Conservation (phyloP, 1,284 basidiomycete species). For the Fistulinella staudtii region DNA sequence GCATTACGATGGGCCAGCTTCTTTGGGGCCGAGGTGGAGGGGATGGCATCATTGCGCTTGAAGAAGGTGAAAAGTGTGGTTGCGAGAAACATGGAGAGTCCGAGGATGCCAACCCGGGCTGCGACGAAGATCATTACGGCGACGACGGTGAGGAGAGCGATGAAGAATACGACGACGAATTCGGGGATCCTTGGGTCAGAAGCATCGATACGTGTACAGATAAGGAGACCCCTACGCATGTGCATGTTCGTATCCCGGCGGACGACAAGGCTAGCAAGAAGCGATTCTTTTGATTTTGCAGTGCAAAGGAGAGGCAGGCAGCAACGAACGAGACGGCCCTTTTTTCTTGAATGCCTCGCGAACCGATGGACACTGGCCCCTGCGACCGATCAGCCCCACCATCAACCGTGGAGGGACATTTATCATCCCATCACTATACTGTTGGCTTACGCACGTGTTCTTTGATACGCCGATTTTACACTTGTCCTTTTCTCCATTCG, state of each 20-base stretch:
- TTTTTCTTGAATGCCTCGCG: slow-evolving; percentile 13
- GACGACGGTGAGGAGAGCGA: slow-evolving; percentile 39
- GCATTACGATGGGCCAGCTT: slow-evolving; percentile 93
- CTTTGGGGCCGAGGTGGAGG: slow-evolving; percentile 77
- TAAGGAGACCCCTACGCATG: slow-evolving; percentile 48
- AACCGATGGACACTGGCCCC: slow-evolving; percentile 15
- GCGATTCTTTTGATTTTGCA: slow-evolving; percentile 57
- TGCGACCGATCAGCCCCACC: slow-evolving; percentile 9
- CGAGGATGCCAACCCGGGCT: slow-evolving; percentile 17
- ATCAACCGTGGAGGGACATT: not conserved
- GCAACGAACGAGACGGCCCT: slow-evolving; percentile 1
- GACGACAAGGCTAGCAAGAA: slow-evolving; percentile 71
- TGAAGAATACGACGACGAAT: slow-evolving; percentile 67
- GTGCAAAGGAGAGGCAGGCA: not conserved
- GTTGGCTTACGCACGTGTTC: too few relatives aligned
- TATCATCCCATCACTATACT: too few relatives aligned
- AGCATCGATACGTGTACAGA: slow-evolving; percentile 68
- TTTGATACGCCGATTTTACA: not conserved
- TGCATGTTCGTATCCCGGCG: slow-evolving; percentile 64
- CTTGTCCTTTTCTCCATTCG: not conserved
- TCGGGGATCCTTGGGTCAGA: slow-evolving; percentile 77
- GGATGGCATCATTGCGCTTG: slow-evolving; percentile 57
- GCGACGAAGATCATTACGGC: slow-evolving; percentile 11
- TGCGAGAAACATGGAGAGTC: slow-evolving; percentile 64
- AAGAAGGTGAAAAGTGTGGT: slow-evolving; percentile 29